phyloP scores from a whole-genome alignment of 257 asterid species.

The Eustoma russellianum region DNA sequence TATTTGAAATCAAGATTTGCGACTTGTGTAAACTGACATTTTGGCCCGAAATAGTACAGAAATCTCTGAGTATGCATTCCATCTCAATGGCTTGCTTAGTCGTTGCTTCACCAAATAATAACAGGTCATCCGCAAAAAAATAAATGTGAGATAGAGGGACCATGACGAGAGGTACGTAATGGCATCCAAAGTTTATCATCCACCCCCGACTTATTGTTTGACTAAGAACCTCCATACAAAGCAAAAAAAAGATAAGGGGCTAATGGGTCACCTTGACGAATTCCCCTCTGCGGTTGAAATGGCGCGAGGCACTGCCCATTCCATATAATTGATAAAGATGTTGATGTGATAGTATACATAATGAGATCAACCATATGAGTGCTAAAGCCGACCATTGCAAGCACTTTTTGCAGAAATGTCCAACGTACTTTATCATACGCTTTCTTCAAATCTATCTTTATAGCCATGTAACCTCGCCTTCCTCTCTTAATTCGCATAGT shows the following conservation, averaged over 20 bases:
- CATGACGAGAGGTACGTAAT: no score
- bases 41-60: background rate
- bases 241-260: no score
- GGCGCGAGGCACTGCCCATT: no score
- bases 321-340: no score
- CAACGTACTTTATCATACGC: background rate
- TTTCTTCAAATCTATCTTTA: background rate
- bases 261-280: no score
- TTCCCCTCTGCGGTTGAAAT: no score
- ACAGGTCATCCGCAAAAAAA: background rate
- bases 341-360: no score
- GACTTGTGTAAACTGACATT: background rate
- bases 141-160: background rate
- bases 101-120: no score
- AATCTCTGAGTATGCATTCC: background rate
- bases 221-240: no score
- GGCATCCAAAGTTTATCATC: background rate
- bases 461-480: background rate
- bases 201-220: background rate
- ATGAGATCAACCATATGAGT: no score
- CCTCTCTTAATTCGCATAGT: background rate
- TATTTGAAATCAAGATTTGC: background rate
- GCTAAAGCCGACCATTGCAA: no score
- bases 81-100: background rate
- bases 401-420: no score